Base-by-base conservation (phyloP, 768 basidiomycete genomes). In the Artomyces pyxidatus region DNA sequence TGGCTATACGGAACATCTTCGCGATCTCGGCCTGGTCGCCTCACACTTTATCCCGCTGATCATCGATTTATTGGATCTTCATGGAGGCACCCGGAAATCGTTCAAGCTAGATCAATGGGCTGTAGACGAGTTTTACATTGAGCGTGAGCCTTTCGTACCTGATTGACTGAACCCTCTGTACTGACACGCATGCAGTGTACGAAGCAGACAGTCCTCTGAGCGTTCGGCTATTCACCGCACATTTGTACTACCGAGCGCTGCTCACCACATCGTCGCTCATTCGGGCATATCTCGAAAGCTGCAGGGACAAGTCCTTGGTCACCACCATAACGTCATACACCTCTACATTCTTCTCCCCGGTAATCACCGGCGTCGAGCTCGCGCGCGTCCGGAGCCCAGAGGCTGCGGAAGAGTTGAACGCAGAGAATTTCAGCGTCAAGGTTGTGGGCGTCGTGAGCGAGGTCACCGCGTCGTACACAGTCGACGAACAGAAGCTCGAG, bases 401-500 rank as follows among this genome's bases (percentile, higher is more conserved):
- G 30, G 67, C 68, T 8, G 63, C 71, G 3, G 69, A 75, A n/a
- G 78, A 78, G 49, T 69, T 88, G 28, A 65, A 71, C 2, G 88
- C 89, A 57, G 91, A 94, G 55, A 85, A 81, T 51, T 68, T 97
- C 50, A 77, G 76, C 8, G 70, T 98, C 65, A 91, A 88, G 58
- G 84, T 96, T 19, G 76, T 82, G 0, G 67, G 65, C 28, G 76
- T 77, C 2, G 76, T 82, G 21, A 82, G 84, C 52, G 96, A 98
- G 64, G 87, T 96, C 37, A 79, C 78, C 1, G 90, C 85, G 9
- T 75, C 78, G 16, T 99, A 95, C 61, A 70, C 77, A 27, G 85
- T 99, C 1, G 96, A 99, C 62, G 96, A 99, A 38, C 90, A 98
- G 61, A 77, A 83, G 44, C 77, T 99, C 55, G 95, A 98, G 67